Percentiles rank a stretch among this genome's conserved stretches.
Evolutionary conservation across 305 asterid genomes (phyloP).

Genomic region (Petunia hybrid): DNA sequence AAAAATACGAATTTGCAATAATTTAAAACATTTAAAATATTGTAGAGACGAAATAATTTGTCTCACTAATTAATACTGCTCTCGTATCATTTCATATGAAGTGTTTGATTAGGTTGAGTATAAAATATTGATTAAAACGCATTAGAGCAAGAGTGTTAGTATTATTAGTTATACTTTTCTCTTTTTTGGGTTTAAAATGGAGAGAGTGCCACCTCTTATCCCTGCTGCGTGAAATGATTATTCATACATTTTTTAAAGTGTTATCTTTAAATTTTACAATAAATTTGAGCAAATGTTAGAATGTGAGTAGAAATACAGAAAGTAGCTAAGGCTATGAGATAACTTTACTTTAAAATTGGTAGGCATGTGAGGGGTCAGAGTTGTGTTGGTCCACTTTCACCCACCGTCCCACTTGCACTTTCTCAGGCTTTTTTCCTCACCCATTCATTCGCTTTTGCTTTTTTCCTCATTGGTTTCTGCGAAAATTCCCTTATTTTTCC

Average conservation of each 20-base stretch:
- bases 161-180: too few relatives aligned
- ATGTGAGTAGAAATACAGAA: not conserved
- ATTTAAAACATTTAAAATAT: too few relatives aligned
- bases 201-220: not conserved
- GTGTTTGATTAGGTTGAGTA: too few relatives aligned
- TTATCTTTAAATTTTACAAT: slow-evolving; percentile 19
- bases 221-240: slow-evolving; percentile 8
- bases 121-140: too few relatives aligned
- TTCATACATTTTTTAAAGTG: not conserved
- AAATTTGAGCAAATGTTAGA: not conserved
- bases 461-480: slow-evolving; percentile 49
- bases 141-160: too few relatives aligned
- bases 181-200: not conserved
- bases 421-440: slow-evolving; percentile 48
- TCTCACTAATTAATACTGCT: too few relatives aligned
- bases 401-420: slow-evolving; percentile 48
- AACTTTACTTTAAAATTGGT: slow-evolving; percentile 55
- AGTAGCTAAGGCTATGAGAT: slow-evolving; percentile 35
- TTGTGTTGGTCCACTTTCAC: slow-evolving; percentile 28
- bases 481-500: slow-evolving; percentile 40
- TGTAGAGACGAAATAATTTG: too few relatives aligned
- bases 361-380: slow-evolving; percentile 58
- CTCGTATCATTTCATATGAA: too few relatives aligned
- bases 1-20: too few relatives aligned
- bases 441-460: slow-evolving; percentile 45